Base-by-base conservation (phyloP, 106 monocot species). In the Iris macrosiphon region DNA sequence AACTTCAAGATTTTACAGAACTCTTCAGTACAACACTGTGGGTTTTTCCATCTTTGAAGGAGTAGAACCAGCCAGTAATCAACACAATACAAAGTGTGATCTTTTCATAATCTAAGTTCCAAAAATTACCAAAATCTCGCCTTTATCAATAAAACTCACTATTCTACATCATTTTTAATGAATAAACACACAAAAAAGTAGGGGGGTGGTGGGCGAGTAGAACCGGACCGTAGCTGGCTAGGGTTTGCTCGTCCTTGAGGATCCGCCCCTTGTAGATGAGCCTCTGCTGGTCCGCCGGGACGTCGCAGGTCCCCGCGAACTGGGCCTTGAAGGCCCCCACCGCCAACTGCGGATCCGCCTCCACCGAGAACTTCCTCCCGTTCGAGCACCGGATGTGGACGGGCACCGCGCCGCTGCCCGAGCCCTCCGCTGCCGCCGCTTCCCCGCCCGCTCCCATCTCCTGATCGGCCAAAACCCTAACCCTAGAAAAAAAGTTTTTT, bases 191-290 rank as follows among this genome's bases (percentile, higher is more conserved):
- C n/a, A n/a, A n/a, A n/a, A n/a, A n/a, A n/a, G n/a, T n/a, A n/a
- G n/a, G n/a, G n/a, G n/a, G n/a, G n/a, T n/a, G n/a, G n/a, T n/a
- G n/a, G n/a, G n/a, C n/a, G n/a, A n/a, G n/a, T n/a, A n/a, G n/a
- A n/a, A n/a, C n/a, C 62, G 23, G 8, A 82, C 85, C 91, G 23
- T 91, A 91, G 78, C 91, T 86, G 32, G 51, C 74, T 38, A 92
- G 91, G 58, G 85, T 86, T 66, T 82, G 86, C 7, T 92, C 86
- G 33, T 86, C 82, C 79, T 86, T 92, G 61, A 86, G 63, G 78
- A 92, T 92, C 74, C 91, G 77, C 5, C 91, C 85, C 49, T 85
- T 85, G 62, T 82, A 92, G 75, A 92, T 92, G 70, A 92, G 48
- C 48, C 85, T 44, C 82, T 92, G 91, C 63, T 79, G 82, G 56